Conservation (phyloP, 768 basidiomycete genomes). For the Cystobasidium tubakii region DNA sequence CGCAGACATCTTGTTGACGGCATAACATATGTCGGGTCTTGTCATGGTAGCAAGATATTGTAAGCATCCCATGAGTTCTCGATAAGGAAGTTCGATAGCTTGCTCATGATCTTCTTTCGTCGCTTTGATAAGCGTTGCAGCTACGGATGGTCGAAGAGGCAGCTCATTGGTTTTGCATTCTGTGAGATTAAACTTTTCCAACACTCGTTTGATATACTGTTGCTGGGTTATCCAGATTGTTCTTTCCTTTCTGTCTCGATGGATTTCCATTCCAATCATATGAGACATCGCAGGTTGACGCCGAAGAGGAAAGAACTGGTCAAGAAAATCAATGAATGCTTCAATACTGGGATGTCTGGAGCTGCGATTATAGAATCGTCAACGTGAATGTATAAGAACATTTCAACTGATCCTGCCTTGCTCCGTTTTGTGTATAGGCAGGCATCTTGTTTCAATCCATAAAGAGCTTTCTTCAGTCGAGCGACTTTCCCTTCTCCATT, state of each 20-base stretch:
- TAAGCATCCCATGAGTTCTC: constrained; percentile 16
- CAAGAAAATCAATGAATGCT: too few relatives aligned
- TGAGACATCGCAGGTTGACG: too few relatives aligned
- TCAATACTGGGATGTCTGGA: too few relatives aligned
- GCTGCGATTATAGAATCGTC: too few relatives aligned
- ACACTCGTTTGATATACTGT: neutral
- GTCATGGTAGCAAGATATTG: constrained; percentile 33
- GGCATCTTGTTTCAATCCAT: constrained; percentile 26
- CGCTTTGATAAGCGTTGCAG: neutral
- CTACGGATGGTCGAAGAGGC: neutral
- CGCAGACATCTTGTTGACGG: neutral
- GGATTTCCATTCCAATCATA: too few relatives aligned
- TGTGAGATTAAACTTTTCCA: neutral
- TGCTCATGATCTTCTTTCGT: neutral
- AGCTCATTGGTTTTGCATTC: neutral
- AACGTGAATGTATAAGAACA: too few relatives aligned
- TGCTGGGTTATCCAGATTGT: too few relatives aligned
- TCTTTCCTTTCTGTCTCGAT: too few relatives aligned
- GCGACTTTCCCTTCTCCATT: neutral
- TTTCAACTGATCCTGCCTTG: too few relatives aligned
- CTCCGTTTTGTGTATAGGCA: too few relatives aligned
- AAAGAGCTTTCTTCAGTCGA: neutral
- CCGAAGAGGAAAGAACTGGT: too few relatives aligned
- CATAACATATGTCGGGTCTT: constrained; percentile 22
- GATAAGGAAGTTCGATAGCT: constrained; percentile 24